Evolutionary conservation across 495 filamentous ascomycete genomes (phyloP).

Genomic region (Astrocystis sublimbata): DNA sequence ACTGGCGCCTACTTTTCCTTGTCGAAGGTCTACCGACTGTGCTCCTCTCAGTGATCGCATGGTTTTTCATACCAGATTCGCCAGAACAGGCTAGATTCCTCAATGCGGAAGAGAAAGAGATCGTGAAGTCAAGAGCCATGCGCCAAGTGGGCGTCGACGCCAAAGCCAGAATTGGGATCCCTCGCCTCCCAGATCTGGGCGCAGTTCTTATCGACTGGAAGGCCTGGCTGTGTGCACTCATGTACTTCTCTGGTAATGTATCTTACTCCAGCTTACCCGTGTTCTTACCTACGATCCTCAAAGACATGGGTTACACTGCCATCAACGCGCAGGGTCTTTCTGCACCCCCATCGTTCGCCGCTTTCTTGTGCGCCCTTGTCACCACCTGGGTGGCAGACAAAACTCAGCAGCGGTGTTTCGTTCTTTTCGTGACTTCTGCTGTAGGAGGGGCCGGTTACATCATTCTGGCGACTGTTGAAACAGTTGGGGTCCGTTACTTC

Average conservation of each 20-base stretch:
- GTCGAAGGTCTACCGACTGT: constrained; percentile 74
- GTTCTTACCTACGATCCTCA: constrained; percentile 76
- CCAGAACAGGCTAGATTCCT: constrained; percentile 67
- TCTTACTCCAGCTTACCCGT: constrained; percentile 76
- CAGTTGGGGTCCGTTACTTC: constrained; percentile 62
- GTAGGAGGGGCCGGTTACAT: constrained; percentile 71
- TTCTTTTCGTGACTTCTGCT: constrained; percentile 59
- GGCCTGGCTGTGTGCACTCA: constrained; percentile 37
- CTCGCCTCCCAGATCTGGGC: constrained; percentile 59
- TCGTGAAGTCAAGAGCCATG: constrained; percentile 61
- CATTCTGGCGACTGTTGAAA: constrained; percentile 59
- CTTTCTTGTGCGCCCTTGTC: constrained; percentile 64
- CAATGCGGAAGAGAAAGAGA: constrained; percentile 64
- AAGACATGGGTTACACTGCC: constrained; percentile 71
- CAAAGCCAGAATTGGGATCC: constrained; percentile 42
- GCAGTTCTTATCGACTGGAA: constrained; percentile 59
- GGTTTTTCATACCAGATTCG: constrained; percentile 67
- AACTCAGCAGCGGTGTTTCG: constrained; percentile 67
- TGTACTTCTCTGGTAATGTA: constrained; percentile 54
- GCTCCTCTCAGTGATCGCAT: constrained; percentile 60
- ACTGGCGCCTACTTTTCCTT: constrained; percentile 76
- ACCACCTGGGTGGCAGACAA: constrained; percentile 70
- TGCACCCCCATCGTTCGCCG: constrained; percentile 73
- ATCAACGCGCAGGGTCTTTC: constrained; percentile 75
- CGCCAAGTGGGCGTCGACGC: constrained; percentile 58